Conservation (phyloP, 129 eudicot genomes). For the Silybum marianum region DNA sequence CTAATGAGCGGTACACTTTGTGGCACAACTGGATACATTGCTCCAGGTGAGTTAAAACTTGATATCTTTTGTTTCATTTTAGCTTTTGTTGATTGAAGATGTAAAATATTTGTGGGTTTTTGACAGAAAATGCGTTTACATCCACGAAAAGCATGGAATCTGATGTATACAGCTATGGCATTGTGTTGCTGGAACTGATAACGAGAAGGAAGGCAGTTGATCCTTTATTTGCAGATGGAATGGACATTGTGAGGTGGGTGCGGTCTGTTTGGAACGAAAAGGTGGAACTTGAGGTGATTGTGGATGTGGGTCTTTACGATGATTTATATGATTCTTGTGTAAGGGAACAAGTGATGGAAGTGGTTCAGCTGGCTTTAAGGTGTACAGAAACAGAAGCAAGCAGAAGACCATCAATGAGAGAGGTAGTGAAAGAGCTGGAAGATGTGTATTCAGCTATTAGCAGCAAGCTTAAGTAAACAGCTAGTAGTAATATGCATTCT, state of each 20-base stretch:
- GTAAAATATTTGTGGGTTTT: neutral
- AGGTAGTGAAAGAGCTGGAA: conserved; percentile 64
- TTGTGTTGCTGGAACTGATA: conserved; percentile 75
- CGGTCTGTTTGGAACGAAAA: conserved; percentile 47
- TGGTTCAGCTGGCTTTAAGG: conserved; percentile 66
- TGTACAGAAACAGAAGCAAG: conserved; percentile 69
- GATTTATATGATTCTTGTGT: conserved; percentile 52
- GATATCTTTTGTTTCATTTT: neutral
- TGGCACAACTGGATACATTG: conserved; percentile 86
- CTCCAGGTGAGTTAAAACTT: conserved; percentile 62
- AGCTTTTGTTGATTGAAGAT: neutral
- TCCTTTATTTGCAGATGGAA: conserved; percentile 46
- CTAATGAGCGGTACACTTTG: conserved; percentile 40
- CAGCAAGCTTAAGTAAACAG: conserved; percentile 26
- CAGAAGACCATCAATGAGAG: conserved; percentile 80
- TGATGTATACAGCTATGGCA: conserved; percentile 90
- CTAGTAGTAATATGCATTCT: neutral
- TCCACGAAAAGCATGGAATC: conserved; percentile 61
- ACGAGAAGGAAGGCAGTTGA: conserved; percentile 73
- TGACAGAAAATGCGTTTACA: conserved; percentile 78
- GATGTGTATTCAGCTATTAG: conserved; percentile 25
- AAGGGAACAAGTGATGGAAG: conserved; percentile 59
- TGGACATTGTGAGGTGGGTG: conserved; percentile 74
- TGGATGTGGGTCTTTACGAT: conserved; percentile 57
- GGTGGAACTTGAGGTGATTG: conserved; percentile 49